phyloP scores from a whole-genome alignment of 116 monocot species.

The Zostera marina region DNA sequence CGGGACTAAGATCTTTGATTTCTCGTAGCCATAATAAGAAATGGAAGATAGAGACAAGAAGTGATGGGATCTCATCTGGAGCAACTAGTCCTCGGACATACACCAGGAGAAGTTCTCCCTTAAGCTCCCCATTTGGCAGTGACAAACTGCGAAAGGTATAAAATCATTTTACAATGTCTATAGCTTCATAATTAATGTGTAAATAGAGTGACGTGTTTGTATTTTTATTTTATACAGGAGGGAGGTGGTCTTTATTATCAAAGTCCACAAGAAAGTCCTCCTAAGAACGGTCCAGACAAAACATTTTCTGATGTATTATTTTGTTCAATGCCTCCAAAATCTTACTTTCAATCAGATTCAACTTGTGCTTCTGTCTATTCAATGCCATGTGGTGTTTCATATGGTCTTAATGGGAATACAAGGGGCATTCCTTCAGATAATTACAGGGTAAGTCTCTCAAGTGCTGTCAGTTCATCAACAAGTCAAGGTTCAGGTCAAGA shows the following conservation, averaged over 20 bases:
- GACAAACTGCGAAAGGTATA: slow-evolving; percentile 26
- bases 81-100: slow-evolving; percentile 76
- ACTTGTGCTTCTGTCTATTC: slow-evolving; percentile 59
- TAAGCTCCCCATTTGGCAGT: slow-evolving; percentile 75
- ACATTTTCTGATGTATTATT: slow-evolving; percentile 57
- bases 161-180: background rate
- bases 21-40: slow-evolving; percentile 60
- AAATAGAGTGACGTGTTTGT: background rate
- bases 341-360: slow-evolving; percentile 61
- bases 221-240: slow-evolving; percentile 36
- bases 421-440: slow-evolving; percentile 47
- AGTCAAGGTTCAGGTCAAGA: slow-evolving; percentile 99
- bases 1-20: slow-evolving; percentile 87
- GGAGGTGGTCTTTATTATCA: slow-evolving; percentile 35
- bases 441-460: slow-evolving; percentile 83
- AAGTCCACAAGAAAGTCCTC: slow-evolving; percentile 81
- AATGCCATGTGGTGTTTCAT: slow-evolving; percentile 58
- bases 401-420: slow-evolving; percentile 40
- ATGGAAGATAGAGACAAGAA: slow-evolving; percentile 79
- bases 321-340: slow-evolving; percentile 51
- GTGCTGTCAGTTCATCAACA: slow-evolving; percentile 97
- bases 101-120: slow-evolving; percentile 78
- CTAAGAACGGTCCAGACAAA: slow-evolving; percentile 74
- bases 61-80: slow-evolving; percentile 73
- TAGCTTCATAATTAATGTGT: background rate